Base-by-base conservation (phyloP, 306 rosid species). In the Quercus variabilis region DNA sequence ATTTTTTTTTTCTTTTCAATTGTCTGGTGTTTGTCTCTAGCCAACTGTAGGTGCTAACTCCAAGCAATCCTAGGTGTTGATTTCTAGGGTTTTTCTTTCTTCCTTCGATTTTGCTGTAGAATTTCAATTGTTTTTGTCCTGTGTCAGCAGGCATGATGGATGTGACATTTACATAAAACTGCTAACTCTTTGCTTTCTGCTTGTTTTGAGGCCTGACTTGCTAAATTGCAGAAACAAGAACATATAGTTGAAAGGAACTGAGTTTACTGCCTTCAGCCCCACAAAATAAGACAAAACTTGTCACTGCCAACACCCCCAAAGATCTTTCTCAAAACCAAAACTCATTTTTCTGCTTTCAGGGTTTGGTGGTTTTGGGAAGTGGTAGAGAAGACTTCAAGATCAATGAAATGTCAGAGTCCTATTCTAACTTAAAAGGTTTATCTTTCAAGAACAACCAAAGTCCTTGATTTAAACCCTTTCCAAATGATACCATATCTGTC, bases 361-460 rank as follows among this genome's bases (percentile, higher is more conserved):
- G 80, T 74, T 62, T 60, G 59, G 64, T 71, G 59, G 71, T 75
- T 67, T 23, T 55, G 79, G 69, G 59, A 35, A 49, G 23, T 46
- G 79, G 57, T 64, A 51, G 52, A 33, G 21, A 64, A 63, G 69
- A 30, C 38, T 63, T 28, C 19, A 60, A 59, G 64, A 69, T 70
- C 69, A 65, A 77, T 54, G 71, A 31, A 68, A 74, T 86, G 35
- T 70, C 60, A 65, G 71, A 11, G 21, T 4, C 43, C 38, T 28
- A 58, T 9, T 60, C 51, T 67, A 58, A 19, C 46, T 65, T 3
- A 65, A 31, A 8, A 41, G 46, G 5, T 38, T n/a, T 58, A 43
- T 74, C 18, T 23, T 41, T 51, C 30, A 68, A 41, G 71, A 57
- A 52, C 68, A 79, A 67, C 82, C 69, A 74, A 25, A 81, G 71